A percentile compares a stretch with the other conserved stretches of the same genome.
phyloP scores from a whole-genome alignment of 208 protist genomes.

The Angomonas deanei region DNA sequence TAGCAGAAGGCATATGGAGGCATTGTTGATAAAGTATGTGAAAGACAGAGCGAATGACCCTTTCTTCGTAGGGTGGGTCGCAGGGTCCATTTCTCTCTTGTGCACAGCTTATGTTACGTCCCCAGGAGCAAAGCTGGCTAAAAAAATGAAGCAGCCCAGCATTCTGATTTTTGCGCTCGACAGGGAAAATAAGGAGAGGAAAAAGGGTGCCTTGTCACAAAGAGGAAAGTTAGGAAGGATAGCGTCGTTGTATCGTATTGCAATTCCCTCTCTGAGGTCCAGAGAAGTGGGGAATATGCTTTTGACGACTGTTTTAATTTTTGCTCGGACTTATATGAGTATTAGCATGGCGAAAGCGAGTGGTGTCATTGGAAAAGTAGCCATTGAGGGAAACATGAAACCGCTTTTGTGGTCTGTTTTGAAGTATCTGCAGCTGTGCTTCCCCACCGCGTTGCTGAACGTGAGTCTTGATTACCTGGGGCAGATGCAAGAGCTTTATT shows the following conservation, averaged over 20 bases:
- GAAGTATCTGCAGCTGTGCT: conserved; percentile 25
- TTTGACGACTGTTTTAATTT: conserved; percentile 30
- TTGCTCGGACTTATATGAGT: conserved; percentile 35
- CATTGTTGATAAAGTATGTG: conserved; percentile 23
- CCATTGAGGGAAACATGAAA: conserved; percentile 28
- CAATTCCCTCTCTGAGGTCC: conserved; percentile 28
- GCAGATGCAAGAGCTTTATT: conserved; percentile 45
- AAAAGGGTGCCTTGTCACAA: not conserved
- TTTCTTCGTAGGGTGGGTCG: conserved; percentile 24
- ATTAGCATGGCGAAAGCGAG: conserved; percentile 29
- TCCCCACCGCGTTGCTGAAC: conserved; percentile 48
- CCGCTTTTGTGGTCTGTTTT: conserved; percentile 20
- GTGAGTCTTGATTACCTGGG: conserved; percentile 46
- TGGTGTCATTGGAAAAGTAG: conserved; percentile 18
- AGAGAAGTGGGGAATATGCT: conserved; percentile 30
- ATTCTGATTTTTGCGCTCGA: conserved; percentile 3
- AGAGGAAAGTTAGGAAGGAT: conserved; percentile 6
- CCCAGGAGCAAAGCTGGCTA: conserved; percentile 6
- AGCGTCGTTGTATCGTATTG: conserved; percentile 40
- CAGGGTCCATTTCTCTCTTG: conserved; percentile 21
- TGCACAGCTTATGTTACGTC: conserved; percentile 16
- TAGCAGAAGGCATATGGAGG: conserved; percentile 5
- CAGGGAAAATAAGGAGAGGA: not conserved
- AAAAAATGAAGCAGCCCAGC: not conserved
- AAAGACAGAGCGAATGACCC: conserved; percentile 19